Evolutionary conservation across 163 green algal species (phyloP).

Genomic region (Prototheca stagnorum): DNA sequence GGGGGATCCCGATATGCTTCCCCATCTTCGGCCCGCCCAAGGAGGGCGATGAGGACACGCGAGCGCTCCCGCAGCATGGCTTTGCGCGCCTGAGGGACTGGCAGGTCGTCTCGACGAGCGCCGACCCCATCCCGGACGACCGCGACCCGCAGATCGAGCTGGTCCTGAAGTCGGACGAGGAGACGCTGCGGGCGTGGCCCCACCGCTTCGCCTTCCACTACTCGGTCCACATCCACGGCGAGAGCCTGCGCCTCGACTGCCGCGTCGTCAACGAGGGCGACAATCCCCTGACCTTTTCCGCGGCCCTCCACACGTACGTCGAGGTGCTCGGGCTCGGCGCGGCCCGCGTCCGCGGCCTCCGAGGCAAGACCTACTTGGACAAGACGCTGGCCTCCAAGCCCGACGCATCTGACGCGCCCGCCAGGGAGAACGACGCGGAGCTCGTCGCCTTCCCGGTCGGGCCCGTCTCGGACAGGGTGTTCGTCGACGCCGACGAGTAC

Average conservation of each 20-base stretch:
- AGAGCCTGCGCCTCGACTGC: constrained; percentile 8
- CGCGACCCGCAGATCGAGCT: constrained; percentile 54
- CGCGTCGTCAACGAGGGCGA: constrained; percentile 38
- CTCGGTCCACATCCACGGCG: constrained; percentile 51
- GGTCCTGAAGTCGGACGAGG: constrained; percentile 64
- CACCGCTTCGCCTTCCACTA: constrained; percentile 38
- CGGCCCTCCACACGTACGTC: constrained; percentile 58
- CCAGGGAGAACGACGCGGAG: background rate
- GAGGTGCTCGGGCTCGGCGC: constrained; percentile 5
- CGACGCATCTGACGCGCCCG: background rate
- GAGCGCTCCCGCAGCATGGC: constrained; percentile 82
- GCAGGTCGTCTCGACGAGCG: constrained; percentile 58
- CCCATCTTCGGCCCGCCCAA: constrained; percentile 53
- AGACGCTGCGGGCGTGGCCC: constrained; percentile 70
- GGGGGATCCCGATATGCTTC: constrained; percentile 95
- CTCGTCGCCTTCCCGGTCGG: background rate
- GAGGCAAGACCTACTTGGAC: constrained; percentile 21
- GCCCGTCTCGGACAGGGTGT: constrained; percentile 45
- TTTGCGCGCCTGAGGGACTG: constrained; percentile 94
- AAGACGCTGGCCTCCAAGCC: constrained; percentile 1
- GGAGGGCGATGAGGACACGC: constrained; percentile 18
- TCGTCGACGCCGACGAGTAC: constrained; percentile 48
- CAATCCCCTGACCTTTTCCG: constrained; percentile 73
- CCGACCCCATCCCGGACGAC: constrained; percentile 72
- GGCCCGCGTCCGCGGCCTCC: constrained; percentile 3